Conservation (phyloP, 1,284 basidiomycete genomes). For the Tylopilus orsonianus region DNA sequence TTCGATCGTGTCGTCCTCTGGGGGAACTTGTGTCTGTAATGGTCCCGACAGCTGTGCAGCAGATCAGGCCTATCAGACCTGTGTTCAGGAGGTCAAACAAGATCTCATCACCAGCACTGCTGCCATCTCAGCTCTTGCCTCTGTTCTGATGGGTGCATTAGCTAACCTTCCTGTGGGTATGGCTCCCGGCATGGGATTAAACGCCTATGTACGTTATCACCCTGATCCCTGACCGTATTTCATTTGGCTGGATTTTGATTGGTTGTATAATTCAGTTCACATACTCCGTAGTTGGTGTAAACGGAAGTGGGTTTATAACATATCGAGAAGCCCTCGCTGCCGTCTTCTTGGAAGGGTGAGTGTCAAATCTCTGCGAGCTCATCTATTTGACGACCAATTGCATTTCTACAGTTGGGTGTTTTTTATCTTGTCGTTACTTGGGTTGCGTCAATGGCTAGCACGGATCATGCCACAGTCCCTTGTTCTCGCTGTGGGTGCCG, state of each 20-base stretch:
- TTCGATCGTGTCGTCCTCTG: constrained; percentile 71
- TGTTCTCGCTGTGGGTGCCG: constrained; percentile 80
- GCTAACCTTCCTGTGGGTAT: constrained; percentile 86
- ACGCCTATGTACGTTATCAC: constrained; percentile 67
- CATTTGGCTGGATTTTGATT: background rate
- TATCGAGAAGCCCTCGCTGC: constrained; percentile 86
- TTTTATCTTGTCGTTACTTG: constrained; percentile 78
- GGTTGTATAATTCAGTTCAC: constrained; percentile 57
- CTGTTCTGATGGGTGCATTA: constrained; percentile 79
- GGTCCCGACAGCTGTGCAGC: constrained; percentile 48
- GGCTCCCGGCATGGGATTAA: constrained; percentile 78
- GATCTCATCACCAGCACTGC: constrained; percentile 82
- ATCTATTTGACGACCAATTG: constrained; percentile 1
- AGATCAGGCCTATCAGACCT: constrained; percentile 65
- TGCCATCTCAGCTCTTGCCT: constrained; percentile 72
- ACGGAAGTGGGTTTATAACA: constrained; percentile 73
- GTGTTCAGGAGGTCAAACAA: constrained; percentile 64
- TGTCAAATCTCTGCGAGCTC: constrained; percentile 3
- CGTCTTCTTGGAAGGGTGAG: constrained; percentile 82
- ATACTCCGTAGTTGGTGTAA: constrained; percentile 84
- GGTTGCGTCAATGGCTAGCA: constrained; percentile 88
- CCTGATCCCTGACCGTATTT: background rate
- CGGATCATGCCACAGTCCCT: constrained; percentile 87
- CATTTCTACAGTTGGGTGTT: constrained; percentile 67
- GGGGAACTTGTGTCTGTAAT: constrained; percentile 80